Base-by-base conservation (phyloP, 2,329 filamentous ascomycete species). In the Fusarium proliferatum region DNA sequence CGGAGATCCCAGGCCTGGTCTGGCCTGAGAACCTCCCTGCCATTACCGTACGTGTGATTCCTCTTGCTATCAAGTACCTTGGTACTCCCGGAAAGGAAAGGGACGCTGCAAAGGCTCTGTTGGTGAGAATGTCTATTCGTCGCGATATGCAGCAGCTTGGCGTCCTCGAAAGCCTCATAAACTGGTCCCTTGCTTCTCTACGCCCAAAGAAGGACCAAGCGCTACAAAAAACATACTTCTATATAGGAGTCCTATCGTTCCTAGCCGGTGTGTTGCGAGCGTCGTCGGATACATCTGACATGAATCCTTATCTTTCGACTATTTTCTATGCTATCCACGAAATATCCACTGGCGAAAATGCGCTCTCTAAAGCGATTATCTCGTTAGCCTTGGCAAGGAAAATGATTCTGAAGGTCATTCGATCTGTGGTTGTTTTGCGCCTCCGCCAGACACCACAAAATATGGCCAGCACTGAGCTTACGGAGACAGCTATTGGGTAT, bases 61-160 rank as follows among this genome's bases (percentile, higher is more conserved):
- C 90, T 0, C 81, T 97, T 33, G 93, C 91, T 11, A 84, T 94
- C 61, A 87, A 88, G 64, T 94, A 94, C 78, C 87, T 98, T 21
- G 85, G 89, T 10, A 90, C 89, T 2, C 88, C 96, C 0, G 94
- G 95, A 0, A 98, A 97, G 77, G 96, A 98, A 79, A 90, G 94
- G 64, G 94, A 96, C 81, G 94, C 95, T 15, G 95, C 96, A n/a
- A 94, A 92, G 67, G 87, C 90, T 5, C 86, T 98, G 30, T 86
- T 99, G 12, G 93, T 97, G 23, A 89, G 95, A 51, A 86, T 98
- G 51, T 90, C 92, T n/a, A 90, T 95, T 80, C 90, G 96, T 21
- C 90, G 90, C 52, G 96, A 99, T 80, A 97, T 98, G 94, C 93
- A 96, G 81, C 85, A 89, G 57, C 83, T 95, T 15, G 91, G 92